phyloP scores from a whole-genome alignment of 148 eudicot species.

The Vaccinium darrowii region DNA sequence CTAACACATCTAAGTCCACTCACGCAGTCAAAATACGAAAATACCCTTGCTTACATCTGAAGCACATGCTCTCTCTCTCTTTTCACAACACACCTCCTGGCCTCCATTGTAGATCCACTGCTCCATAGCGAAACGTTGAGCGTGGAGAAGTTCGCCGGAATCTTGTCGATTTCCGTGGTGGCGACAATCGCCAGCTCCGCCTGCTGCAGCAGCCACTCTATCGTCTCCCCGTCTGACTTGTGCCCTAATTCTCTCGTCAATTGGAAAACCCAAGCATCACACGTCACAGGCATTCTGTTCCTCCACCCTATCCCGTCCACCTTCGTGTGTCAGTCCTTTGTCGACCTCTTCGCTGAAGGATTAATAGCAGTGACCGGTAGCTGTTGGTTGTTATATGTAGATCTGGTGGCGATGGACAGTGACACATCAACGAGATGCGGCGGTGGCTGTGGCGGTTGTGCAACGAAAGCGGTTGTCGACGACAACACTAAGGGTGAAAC shows the following conservation, averaged over 20 bases:
- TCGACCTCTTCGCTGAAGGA: constrained; percentile 31
- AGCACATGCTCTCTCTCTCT: no score
- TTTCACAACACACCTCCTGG: no score
- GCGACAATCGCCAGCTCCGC: constrained; percentile 60
- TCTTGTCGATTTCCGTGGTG: constrained; percentile 56
- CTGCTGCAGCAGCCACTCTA: constrained; percentile 58
- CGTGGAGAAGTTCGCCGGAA: constrained; percentile 55
- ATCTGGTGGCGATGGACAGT: constrained; percentile 46
- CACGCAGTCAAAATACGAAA: no score
- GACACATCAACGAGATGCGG: constrained; percentile 37
- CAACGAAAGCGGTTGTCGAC: not conserved
- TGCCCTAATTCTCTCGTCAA: constrained; percentile 50
- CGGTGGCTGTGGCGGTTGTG: constrained; percentile 5
- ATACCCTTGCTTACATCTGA: no score
- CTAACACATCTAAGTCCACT: no score
- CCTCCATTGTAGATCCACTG: constrained; percentile 34
- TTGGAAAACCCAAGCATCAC: constrained; percentile 61
- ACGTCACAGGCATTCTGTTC: constrained; percentile 62
- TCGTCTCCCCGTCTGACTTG: constrained; percentile 58
- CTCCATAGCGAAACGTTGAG: constrained; percentile 50
- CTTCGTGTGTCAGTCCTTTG: constrained; percentile 59
- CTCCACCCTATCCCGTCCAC: constrained; percentile 62
- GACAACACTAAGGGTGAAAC: constrained; percentile 12
- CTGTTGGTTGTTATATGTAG: constrained; percentile 15
- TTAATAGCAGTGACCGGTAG: not conserved